Base-by-base conservation (phyloP, 129 eudicot species). In the Mikania micrantha region DNA sequence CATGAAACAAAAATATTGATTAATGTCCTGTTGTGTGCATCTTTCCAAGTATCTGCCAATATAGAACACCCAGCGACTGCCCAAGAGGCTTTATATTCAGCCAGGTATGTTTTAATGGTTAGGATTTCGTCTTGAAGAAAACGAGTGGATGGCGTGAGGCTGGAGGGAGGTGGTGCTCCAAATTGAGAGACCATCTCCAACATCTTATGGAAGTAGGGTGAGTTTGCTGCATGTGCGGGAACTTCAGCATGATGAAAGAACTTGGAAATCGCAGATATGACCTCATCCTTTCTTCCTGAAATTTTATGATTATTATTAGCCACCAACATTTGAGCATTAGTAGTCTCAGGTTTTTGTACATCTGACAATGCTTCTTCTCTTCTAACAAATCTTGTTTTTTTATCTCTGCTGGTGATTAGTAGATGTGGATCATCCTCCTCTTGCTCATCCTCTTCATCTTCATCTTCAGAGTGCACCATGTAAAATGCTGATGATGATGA, bases 1-100 rank as follows among this genome's bases (percentile, higher is more conserved):
- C 98, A 85, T 8, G 96, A 88, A 66, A 91, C 98, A 70, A 91
- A 73, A 62, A 91, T 70, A 73, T 88, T 88, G 62, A 88, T 88
- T 48, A 88, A 49, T 48, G 85, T 91, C 65, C 94, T 80, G 60
- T 74, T 82, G 17, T 72, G 85, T 35, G 72, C 1, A 91, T n/a
- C n/a, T n/a, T n/a, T n/a, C n/a, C n/a, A n/a, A n/a, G n/a, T n/a
- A n/a, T n/a, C n/a, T n/a, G n/a, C n/a, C n/a, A n/a, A n/a, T n/a
- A n/a, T n/a, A n/a, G n/a, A n/a, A n/a, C n/a, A n/a, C n/a, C n/a
- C n/a, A n/a, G n/a, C n/a, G n/a, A n/a, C n/a, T n/a, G n/a, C n/a
- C n/a, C n/a, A n/a, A n/a, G n/a, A n/a, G n/a, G n/a, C n/a, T n/a
- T n/a, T n/a, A n/a, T n/a, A n/a, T n/a, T n/a, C n/a, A n/a, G n/a